Base-by-base conservation (phyloP, 2,329 filamentous ascomycete species). In the Magnaporthiopsis rhizophila region DNA sequence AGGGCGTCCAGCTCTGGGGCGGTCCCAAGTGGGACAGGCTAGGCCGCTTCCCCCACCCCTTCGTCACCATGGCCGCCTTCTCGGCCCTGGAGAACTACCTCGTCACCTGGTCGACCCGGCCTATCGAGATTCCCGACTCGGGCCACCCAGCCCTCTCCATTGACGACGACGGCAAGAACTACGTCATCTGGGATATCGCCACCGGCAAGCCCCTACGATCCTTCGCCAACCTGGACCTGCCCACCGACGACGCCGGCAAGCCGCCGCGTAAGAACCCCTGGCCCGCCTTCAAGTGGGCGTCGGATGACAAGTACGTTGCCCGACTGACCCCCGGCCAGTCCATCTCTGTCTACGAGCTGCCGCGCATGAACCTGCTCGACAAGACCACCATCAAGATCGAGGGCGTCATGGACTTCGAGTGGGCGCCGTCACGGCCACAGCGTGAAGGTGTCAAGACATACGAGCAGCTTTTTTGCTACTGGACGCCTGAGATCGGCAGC, bases 201-300 rank as follows among this genome's bases (percentile, higher is more conserved):
- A 95, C 94, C 12, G 88, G 87, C 71, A 90, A 94, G 76, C 92
- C 94, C 65, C 84, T 99, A 62, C 90, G 95, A 68, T 98, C 95
- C 0, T 99, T 99, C 74, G 88, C 91, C 68, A 96, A 94, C 70
- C 85, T 97, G 68, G 95, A 99, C 69, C 79, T 91, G 18, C 86
- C 90, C 36, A 84, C 85, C 61, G 79, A 79, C 53, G 78, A 77
- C 62, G 88, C 64, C 82, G 81, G 85, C 68, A 96, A 96, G 83
- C 77, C 78, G 58, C 78, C 79, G 15, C 91, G 92, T 77, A 97
- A 97, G 85, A 87, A 96, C 71, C 91, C 95, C 74, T 99, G 95
- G 95, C 95, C 95, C 30, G 93, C 94, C 2, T 99, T 99, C 87
- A 99, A 99, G 81, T 99, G 95, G 95, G 98, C 95, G 36, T 83